phyloP scores from a whole-genome alignment of 306 rosid genomes.

The Cucurbita pepo region DNA sequence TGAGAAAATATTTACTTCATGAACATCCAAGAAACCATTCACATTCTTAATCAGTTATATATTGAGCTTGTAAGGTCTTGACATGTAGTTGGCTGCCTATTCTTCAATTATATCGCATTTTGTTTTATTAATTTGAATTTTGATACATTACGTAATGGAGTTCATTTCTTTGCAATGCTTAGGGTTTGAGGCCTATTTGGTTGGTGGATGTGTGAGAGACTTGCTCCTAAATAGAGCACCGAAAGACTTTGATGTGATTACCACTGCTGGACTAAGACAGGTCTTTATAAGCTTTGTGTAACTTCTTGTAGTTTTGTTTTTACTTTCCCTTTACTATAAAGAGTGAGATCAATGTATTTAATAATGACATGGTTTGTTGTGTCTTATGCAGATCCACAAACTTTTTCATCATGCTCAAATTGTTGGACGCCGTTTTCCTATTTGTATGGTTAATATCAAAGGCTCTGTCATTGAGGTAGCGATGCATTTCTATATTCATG shows the following conservation, averaged over 20 bases:
- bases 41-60: not conserved
- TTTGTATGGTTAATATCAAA: slow-evolving; percentile 48
- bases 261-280: slow-evolving; percentile 63
- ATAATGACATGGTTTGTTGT: not conserved
- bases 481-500: slow-evolving; percentile 5
- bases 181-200: slow-evolving; percentile 83
- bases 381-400: slow-evolving; percentile 34
- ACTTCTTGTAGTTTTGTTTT: not conserved
- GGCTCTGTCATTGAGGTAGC: slow-evolving; percentile 57
- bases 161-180: slow-evolving; percentile 7
- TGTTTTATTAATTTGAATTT: not conserved
- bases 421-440: slow-evolving; percentile 73
- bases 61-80: not conserved
- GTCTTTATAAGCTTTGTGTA: slow-evolving; percentile 15
- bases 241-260: slow-evolving; percentile 85
- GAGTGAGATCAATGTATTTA: not conserved
- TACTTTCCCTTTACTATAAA: not conserved
- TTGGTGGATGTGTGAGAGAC: slow-evolving; percentile 97
- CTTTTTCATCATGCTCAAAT: slow-evolving; percentile 23
- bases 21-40: not conserved
- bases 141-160: slow-evolving; percentile 1
- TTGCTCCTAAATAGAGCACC: slow-evolving; percentile 55
- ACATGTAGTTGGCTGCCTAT: not conserved
- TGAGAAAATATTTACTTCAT: not conserved
- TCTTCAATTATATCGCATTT: not conserved